A percentile compares a stretch with the other conserved stretches of the same genome.
Evolutionary conservation across 164 flowering plant genomes (phyloP).

Genomic region (Hamamelis virginiana): DNA sequence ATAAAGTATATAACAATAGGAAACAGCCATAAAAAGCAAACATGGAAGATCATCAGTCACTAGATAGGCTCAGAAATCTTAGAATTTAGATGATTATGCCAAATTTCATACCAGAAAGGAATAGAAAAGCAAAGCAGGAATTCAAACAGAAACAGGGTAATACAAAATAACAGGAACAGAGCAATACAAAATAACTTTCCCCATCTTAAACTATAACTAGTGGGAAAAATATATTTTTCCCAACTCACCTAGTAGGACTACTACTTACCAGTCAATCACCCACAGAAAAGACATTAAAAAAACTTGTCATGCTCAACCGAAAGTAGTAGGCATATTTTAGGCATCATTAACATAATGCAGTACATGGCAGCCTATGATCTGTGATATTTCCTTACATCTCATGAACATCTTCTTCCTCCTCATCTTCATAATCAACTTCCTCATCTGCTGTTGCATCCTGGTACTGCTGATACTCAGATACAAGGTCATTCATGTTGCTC

Average conservation of each 20-base stretch:
- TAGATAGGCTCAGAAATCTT: constrained; percentile 1
- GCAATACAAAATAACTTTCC: not conserved
- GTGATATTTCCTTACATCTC: constrained; percentile 9
- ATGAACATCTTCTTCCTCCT: constrained; percentile 18
- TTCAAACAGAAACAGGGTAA: too few species aligned
- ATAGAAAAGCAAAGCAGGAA: too few species aligned
- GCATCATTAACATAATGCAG: too few species aligned
- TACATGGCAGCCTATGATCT: not conserved
- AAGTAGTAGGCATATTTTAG: too few species aligned
- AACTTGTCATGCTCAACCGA: too few species aligned
- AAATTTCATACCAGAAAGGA: not conserved
- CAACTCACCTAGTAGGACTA: too few species aligned
- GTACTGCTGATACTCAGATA: constrained; percentile 31
- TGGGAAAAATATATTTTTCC: not conserved
- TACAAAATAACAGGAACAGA: not conserved
- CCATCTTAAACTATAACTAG: not conserved
- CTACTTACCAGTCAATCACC: too few species aligned
- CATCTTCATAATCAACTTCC: constrained; percentile 25
- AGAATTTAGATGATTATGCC: not conserved
- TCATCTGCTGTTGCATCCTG: constrained; percentile 30
- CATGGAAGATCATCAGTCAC: too few species aligned
- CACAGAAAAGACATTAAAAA: too few species aligned
- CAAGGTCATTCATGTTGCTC: constrained; percentile 33
- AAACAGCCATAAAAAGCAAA: too few species aligned
- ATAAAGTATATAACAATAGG: too few species aligned